Evolutionary conservation across 768 basidiomycete genomes (phyloP).

Genomic region (Boletus tylopilopsis): DNA sequence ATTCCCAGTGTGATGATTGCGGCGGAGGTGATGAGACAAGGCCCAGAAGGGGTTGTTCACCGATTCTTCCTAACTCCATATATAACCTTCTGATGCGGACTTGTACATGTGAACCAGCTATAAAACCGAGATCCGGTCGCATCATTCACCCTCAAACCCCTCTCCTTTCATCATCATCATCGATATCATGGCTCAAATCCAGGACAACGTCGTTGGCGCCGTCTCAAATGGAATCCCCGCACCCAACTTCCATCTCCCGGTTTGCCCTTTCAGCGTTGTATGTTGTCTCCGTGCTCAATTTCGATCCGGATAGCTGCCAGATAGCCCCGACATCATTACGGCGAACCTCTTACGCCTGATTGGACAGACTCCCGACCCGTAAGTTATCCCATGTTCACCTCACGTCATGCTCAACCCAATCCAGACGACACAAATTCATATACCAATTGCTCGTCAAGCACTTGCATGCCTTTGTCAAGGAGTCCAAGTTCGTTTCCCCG

Average conservation of each 20-base stretch:
- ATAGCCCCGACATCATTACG: conserved; percentile 48
- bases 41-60: no score
- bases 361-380: conserved; percentile 39
- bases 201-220: conserved; percentile 20
- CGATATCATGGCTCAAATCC: conserved; percentile 6
- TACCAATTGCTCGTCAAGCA: conserved; percentile 56
- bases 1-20: no score
- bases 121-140: conserved; percentile 6
- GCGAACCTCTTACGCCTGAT: conserved; percentile 41
- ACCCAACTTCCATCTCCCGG: conserved; percentile 39
- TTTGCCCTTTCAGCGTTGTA: conserved; percentile 17
- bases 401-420: neutral
- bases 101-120: neutral
- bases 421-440: conserved; percentile 44
- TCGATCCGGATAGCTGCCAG: conserved; percentile 37
- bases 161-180: neutral
- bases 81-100: no score
- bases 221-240: conserved; percentile 39
- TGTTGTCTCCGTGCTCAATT: neutral
- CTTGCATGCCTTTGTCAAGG: conserved; percentile 69
- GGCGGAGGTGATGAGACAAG: no score
- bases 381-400: conserved; percentile 8
- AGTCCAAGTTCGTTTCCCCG: conserved; percentile 48
- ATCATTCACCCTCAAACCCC: neutral
- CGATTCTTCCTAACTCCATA: no score